phyloP scores from a whole-genome alignment of 805 yeast genomes.

The Kluyveromyces wickerhamii region DNA sequence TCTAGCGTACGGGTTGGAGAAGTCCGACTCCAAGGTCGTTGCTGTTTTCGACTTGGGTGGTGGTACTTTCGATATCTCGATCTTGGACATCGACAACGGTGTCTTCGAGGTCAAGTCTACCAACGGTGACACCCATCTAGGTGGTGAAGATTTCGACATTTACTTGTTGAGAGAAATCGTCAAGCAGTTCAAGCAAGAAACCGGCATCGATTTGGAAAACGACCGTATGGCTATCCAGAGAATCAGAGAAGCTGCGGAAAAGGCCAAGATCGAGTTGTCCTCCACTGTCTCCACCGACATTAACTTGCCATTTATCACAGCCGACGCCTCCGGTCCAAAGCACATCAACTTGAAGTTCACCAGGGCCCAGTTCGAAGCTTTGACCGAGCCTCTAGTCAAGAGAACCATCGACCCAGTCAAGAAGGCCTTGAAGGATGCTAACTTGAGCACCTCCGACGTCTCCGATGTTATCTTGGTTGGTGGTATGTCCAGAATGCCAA shows the following conservation, averaged over 20 bases:
- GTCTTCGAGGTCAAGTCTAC: slow-evolving; percentile 97
- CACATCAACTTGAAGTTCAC: slow-evolving; percentile 61
- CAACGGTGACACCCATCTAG: slow-evolving; percentile 85
- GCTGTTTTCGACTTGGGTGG: slow-evolving; percentile 98
- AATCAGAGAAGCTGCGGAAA: slow-evolving; percentile 79
- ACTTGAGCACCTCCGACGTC: slow-evolving; percentile 54
- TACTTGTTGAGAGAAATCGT: slow-evolving; percentile 77
- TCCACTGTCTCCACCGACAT: slow-evolving; percentile 61
- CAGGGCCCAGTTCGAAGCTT: slow-evolving; percentile 63
- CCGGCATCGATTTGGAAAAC: slow-evolving; percentile 49
- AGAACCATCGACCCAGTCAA: slow-evolving; percentile 71
- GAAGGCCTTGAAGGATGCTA: slow-evolving; percentile 71
- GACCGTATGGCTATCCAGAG: slow-evolving; percentile 68
- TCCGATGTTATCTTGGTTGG: slow-evolving; percentile 77
- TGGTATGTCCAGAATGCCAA: slow-evolving; percentile 90
- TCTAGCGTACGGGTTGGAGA: slow-evolving; percentile 89
- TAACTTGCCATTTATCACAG: slow-evolving; percentile 71
- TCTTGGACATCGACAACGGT: slow-evolving; percentile 94
- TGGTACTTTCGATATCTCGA: slow-evolving; percentile 96
- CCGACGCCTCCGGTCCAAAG: slow-evolving; percentile 67
- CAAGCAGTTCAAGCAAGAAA: slow-evolving; percentile 66
- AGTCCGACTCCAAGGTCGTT: slow-evolving; percentile 66
- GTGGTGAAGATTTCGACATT: slow-evolving; percentile 87
- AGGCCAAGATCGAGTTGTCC: slow-evolving; percentile 70
- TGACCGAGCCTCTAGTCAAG: slow-evolving; percentile 61